Evolutionary conservation across 139 green algal genomes (phyloP), one percentile per base, ranked within the genome.

Genomic region (Desmodesmus armatus): DNA sequence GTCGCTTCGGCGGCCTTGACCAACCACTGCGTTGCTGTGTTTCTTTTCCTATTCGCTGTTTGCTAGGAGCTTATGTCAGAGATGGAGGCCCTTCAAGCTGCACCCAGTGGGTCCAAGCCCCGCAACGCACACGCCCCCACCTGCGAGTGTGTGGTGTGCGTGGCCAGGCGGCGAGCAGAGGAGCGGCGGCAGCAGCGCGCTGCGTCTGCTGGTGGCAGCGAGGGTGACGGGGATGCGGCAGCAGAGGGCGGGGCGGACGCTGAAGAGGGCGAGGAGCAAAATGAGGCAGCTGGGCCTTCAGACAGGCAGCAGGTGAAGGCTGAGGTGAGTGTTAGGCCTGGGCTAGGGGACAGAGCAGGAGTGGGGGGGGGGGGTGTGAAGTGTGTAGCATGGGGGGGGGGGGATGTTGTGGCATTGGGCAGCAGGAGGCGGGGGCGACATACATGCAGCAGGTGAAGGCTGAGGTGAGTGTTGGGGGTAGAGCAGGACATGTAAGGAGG

Each of bases 141-240:
- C 60, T 83, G 77, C 41, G 77, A 71, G 35, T 83, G 77, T 41
- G 29, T 83, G 2, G 77, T 83, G 19, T 83, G 77, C 77, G 60
- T 41, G 3, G 63, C 55, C 60, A 70, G 78, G 4, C 40, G 62
- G 15, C 41, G 43, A 27, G 37, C 25, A 58, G 40, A 65, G 11
- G 53, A 84, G 7, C 29, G 40, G 19, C 63, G 63, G 78, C 65
- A 60, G 62, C 31, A 75, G 21, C 29, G 43, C 23, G 40, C 41
- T 29, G 78, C 39, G 6, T 60, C 40, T 23, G 41, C 39, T 35
- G 44, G 43, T n/a, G 72, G 29, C 44, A 29, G 29, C 37, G 39
- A 25, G 31, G 70, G n/a, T 39, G 43, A 21, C 29, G 43, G 43
- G 35, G 43, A 15, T n/a, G 79, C 60, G 43, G 79, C 79, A 47